Base-by-base conservation (phyloP, 129 eudicot species). In the Centella asiatica region DNA sequence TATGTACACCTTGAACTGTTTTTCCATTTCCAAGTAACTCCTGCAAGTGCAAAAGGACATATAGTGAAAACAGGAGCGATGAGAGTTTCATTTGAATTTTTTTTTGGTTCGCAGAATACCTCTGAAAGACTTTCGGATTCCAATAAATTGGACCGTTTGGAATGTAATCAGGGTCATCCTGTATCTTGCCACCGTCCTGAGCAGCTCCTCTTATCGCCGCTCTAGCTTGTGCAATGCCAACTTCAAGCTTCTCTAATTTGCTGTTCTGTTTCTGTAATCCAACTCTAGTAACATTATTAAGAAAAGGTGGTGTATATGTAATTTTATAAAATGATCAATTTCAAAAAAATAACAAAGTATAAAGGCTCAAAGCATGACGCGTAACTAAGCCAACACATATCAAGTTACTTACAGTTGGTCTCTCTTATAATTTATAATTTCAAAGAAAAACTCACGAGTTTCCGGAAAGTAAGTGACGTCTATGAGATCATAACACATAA, bases 11-110 rank as follows among this genome's bases (percentile, higher is more conserved):
- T 79, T 79, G 45, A 79, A 79, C 47, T 57, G 61, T 51, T 75
- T 74, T 52, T 74, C 84, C 84, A 83, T 83, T 71, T 83, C 85
- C 62, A 79, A 22, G 66, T 83, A 79, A 57, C 89, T 83, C 75
- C 89, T 83, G 49, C 26, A n/a, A n/a, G n/a, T n/a, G n/a, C n/a
- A n/a, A n/a, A n/a, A n/a, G n/a, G 49, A 33, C 40, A n/a, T 2
- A 64, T 22, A 48, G 22, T 54, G 36, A 45, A 29, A 28, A 9
- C n/a, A 12, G 4, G n/a, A 15, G 9, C 5, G 13, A 42, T 25
- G 33, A 28, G 45, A 28, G 40, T 28, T 10, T 18, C 50, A 40
- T 22, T 13, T 40, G 4, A 8, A 8, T 15, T 8, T 39, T 4
- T 10, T 22, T 51, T 2, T 0, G n/a, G n/a, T n/a, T n/a, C n/a